Evolutionary conservation across 139 green algal species (phyloP), one percentile per base, ranked within the genome.

Genomic region (Volvox africanus): DNA sequence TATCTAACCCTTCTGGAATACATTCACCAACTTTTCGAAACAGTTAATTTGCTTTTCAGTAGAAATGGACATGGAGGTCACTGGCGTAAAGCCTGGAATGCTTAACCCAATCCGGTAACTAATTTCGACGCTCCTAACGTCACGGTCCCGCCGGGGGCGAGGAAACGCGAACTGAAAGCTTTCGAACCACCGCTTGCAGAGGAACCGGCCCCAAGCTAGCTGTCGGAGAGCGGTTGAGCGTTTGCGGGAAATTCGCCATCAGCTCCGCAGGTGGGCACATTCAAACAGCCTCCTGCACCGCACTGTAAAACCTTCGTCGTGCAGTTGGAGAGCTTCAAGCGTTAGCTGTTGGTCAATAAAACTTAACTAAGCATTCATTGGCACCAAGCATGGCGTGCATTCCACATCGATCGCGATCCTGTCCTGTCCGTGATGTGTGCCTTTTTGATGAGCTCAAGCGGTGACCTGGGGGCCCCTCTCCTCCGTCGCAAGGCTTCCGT

Each of bases 171-270:
- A 28, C 33, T 61, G 18, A n/a, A 3, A 37, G 33, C 6, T 82
- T n/a, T 65, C 1, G 24, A 37, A 67, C 62, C 5, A 17, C 37
- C 37, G 17, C 18, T 65, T 67, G 35, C 80, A 86, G 80, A 55
- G 80, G 80, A 26, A 86, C 80, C 5, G 80, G 80, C 55, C 61
- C 78, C 1, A 78, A 85, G 26, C 30, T 93, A 17, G 76, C 32
- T 19, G 82, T 91, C 26, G 91, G 91, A 13, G 91, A 93, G 80
- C 50, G 91, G 0, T 61, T 93, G 24, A 78, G 30, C 26, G 30
- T 89, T 33, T 93, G 91, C 55, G 91, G 91, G 21, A 85, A 89
- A n/a, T 93, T 93, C 65, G 91, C 71, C 3, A 93, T 93, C 36
- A 93, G 88, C 80, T 86, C 80, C 12, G 80, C 28, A 73, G 50